Evolutionary conservation across 345 rosid species (phyloP).

Genomic region (Corchorus capsularis): DNA sequence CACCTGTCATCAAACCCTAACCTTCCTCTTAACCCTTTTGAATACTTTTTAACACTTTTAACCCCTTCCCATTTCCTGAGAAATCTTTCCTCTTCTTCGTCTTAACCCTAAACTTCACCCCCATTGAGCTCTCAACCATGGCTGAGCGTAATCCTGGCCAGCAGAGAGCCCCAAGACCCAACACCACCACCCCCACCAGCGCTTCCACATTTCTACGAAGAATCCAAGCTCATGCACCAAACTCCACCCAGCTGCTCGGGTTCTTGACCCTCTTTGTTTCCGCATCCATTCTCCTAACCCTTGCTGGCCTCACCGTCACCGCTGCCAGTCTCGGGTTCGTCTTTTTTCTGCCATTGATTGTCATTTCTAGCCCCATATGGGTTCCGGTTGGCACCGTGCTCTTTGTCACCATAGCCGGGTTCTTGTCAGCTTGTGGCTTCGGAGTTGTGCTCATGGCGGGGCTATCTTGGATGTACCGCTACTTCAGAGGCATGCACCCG

Average conservation of each 20-base stretch:
- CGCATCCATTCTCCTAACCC: slow-evolving; percentile 63
- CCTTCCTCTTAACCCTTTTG: neutral
- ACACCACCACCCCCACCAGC: slow-evolving; percentile 21
- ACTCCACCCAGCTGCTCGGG: slow-evolving; percentile 61
- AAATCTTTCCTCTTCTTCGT: neutral
- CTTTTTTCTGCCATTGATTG: slow-evolving; percentile 57
- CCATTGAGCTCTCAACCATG: slow-evolving; percentile 29
- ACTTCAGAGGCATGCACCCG: slow-evolving; percentile 68
- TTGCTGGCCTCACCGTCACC: slow-evolving; percentile 61
- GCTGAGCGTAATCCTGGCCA: slow-evolving; percentile 31
- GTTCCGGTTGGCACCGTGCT: slow-evolving; percentile 48
- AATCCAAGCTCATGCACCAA: slow-evolving; percentile 53
- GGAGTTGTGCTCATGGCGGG: slow-evolving; percentile 45
- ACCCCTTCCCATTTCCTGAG: neutral
- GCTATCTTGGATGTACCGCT: slow-evolving; percentile 65
- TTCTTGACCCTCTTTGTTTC: slow-evolving; percentile 56
- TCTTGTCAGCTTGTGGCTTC: slow-evolving; percentile 55
- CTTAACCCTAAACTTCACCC: too few species aligned
- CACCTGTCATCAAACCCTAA: slow-evolving; percentile 26
- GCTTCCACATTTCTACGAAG: slow-evolving; percentile 42
- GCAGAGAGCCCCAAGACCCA: slow-evolving; percentile 25
- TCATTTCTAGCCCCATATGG: slow-evolving; percentile 81
- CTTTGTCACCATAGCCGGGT: slow-evolving; percentile 38
- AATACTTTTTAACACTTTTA: neutral
- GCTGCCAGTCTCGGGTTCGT: slow-evolving; percentile 47